phyloP scores from a whole-genome alignment of 345 rosid genomes.

The Pugionium dolabratum region DNA sequence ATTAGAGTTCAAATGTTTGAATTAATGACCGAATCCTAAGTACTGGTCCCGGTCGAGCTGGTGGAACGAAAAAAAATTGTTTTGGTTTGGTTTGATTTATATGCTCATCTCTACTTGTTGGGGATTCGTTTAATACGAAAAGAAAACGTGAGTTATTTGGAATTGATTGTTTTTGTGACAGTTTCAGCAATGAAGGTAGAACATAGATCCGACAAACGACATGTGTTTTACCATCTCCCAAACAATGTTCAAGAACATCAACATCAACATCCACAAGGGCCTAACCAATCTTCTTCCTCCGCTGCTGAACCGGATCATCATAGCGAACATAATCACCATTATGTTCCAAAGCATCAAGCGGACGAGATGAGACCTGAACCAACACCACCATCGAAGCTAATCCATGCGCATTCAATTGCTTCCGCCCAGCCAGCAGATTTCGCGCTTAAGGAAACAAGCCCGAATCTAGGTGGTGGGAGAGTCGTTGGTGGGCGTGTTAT shows the following conservation, averaged over 20 bases:
- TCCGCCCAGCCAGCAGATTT: constrained; percentile 77
- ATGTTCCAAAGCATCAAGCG: constrained; percentile 57
- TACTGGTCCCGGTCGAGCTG: too few relatives aligned
- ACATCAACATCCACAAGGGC: constrained; percentile 50
- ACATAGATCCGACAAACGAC: constrained; percentile 45
- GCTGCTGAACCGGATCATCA: constrained; percentile 21
- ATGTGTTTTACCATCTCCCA: constrained; percentile 85
- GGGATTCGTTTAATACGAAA: constrained; percentile 6
- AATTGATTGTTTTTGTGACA: neutral
- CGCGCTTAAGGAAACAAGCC: constrained; percentile 89
- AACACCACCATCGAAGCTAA: constrained; percentile 62
- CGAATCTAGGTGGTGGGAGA: constrained; percentile 91
- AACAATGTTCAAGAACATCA: constrained; percentile 55
- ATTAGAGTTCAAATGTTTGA: too few relatives aligned
- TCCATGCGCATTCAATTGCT: constrained; percentile 64
- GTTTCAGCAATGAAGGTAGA: constrained; percentile 41
- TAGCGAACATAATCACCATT: constrained; percentile 51
- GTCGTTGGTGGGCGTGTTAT: constrained; percentile 87
- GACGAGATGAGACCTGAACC: constrained; percentile 71
- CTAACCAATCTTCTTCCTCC: constrained; percentile 46
- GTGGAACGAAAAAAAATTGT: neutral
- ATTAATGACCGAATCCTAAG: too few relatives aligned
- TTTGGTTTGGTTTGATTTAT: neutral
- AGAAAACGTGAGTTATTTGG: neutral
- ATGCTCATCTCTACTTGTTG: constrained; percentile 15